These are phyloP conservation scores for Croton setiger DNA, from an alignment of 441 rosid genomes.

Conservation along the genomic window DNA sequence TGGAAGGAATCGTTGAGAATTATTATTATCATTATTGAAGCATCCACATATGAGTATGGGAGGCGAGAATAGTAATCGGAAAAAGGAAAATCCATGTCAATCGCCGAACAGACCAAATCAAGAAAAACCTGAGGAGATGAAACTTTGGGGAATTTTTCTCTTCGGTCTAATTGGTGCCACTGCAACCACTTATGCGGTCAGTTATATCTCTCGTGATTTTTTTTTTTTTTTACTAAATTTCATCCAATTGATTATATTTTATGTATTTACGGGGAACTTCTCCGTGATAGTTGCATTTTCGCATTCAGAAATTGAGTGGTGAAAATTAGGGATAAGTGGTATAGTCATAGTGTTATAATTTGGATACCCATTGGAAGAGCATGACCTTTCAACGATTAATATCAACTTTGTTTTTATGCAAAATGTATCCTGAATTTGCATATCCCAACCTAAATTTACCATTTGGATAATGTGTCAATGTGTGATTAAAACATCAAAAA, in stretches of 20 bases:
- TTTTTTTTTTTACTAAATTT: neutral
- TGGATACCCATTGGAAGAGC: neutral
- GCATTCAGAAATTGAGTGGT: neutral
- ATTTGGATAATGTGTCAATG: no score
- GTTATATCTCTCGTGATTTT: slow-evolving; percentile 11
- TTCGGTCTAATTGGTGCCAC: slow-evolving; percentile 82
- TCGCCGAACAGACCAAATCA: slow-evolving; percentile 14
- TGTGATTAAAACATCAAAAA: no score
- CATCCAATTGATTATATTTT: neutral
- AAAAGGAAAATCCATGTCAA: slow-evolving; percentile 10
- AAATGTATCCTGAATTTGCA: neutral
- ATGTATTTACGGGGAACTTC: neutral
- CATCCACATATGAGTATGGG: slow-evolving; percentile 10
- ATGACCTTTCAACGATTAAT: neutral
- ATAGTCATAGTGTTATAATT: neutral
- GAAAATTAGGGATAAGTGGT: neutral
- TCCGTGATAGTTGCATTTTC: neutral
- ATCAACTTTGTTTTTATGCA: neutral
- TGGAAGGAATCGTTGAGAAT: neutral
- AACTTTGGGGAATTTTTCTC: slow-evolving; percentile 67
- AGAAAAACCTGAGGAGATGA: slow-evolving; percentile 29
- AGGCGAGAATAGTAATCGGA: slow-evolving; percentile 3
- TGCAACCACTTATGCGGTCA: slow-evolving; percentile 73
- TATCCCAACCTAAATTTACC: neutral
- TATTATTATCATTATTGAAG: neutral